Evolutionary conservation across 1,284 basidiomycete species (phyloP), one percentile per base, ranked within the genome.

Genomic region (Sutorius eximius): DNA sequence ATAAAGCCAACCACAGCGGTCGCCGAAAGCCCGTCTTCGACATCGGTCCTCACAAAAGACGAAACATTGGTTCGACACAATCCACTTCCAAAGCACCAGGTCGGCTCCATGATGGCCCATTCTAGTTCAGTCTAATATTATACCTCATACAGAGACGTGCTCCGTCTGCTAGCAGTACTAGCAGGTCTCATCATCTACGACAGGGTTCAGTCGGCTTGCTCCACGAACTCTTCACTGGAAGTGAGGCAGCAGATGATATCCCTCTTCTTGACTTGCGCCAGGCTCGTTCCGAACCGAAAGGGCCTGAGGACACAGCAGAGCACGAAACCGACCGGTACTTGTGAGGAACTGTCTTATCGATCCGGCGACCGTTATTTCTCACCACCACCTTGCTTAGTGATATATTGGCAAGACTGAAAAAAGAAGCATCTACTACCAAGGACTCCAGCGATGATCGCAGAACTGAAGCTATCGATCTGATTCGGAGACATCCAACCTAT

Each of bases 401-500:
- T 49, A 75, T 90, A 5, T 70, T 91, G 34, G 85, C 86, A 15
- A 76, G 79, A 3, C 73, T 88, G 42, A 83, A 83, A 61, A 74
- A 77, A 13, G 82, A 83, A 16, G 72, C 71, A 1, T 70, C 75
- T 10, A 69, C 72, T 10, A 70, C 75, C 5, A 81, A 83, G 59
- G 82, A 85, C 37, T 64, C 80, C 22, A 76, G 79, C 61, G 88
- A 94, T 60, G 80, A 79, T 10, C 59, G 83, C 10, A 81, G 86
- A n/a, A 91, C 91, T 13, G 84, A 85, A 65, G 90, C 89, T 66
- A 89, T 91, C 0, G 90, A 93, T 60, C 93, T 97, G 68, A 97
- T 98, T 61, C 84, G 84, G 3, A 82, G 88, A 44, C 90, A 98
- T 73, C 94, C 96, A 0, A 85, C 87, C 1, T 99, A 91, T 66